A percentile compares a stretch with the other conserved stretches of the same genome.
Evolutionary conservation across 2,329 filamentous ascomycete genomes (phyloP).

Genomic region (Phoma herbarum): DNA sequence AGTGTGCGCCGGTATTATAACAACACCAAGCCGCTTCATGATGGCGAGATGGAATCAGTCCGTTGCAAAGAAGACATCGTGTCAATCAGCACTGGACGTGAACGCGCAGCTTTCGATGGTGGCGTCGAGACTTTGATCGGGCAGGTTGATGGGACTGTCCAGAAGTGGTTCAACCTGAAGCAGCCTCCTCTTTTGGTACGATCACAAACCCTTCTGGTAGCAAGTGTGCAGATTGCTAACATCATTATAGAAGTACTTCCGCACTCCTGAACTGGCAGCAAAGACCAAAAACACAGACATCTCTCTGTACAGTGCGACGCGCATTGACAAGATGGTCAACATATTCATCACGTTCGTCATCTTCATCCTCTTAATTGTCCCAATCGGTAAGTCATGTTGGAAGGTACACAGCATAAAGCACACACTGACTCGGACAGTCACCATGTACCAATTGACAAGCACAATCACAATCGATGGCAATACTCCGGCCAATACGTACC

Average conservation of each 20-base stretch:
- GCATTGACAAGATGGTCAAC: slow-evolving; percentile 54
- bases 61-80: slow-evolving; percentile 54
- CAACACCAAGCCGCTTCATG: slow-evolving; percentile 49
- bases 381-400: slow-evolving; percentile 34
- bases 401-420: neutral
- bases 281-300: slow-evolving; percentile 49
- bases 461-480: slow-evolving; percentile 24
- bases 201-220: no score
- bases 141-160: slow-evolving; percentile 35
- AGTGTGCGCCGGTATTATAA: slow-evolving; percentile 50
- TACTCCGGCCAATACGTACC: slow-evolving; percentile 16
- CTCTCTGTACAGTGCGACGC: slow-evolving; percentile 48
- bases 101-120: slow-evolving; percentile 54
- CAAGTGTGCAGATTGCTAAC: no score
- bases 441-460: slow-evolving; percentile 52
- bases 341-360: slow-evolving; percentile 55
- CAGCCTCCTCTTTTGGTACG: slow-evolving; percentile 40
- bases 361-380: slow-evolving; percentile 53
- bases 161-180: slow-evolving; percentile 33
- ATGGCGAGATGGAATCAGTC: slow-evolving; percentile 50
- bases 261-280: slow-evolving; percentile 50
- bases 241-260: slow-evolving; percentile 45
- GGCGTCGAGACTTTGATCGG: slow-evolving; percentile 48
- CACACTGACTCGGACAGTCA: slow-evolving; percentile 28
- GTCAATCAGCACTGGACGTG: slow-evolving; percentile 51